These are phyloP conservation scores for Tirmania nivea DNA, from an alignment of 495 filamentous ascomycete species.

Conservation along the genomic window DNA sequence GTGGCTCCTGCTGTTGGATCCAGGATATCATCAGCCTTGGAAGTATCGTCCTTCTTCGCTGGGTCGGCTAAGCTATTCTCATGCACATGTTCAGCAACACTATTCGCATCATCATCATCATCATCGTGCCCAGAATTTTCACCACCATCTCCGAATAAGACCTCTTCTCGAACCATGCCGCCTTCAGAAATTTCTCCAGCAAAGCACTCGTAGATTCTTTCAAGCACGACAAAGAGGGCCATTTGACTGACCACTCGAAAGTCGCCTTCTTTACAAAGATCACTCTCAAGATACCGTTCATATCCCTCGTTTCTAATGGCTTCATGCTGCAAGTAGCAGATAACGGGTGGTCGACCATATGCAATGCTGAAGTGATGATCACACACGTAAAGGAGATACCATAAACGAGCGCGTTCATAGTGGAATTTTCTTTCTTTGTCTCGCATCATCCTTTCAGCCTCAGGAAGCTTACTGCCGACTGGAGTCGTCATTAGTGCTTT, in stretches of 20 bases:
- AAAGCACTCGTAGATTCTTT: conserved; percentile 34
- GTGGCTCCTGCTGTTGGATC: neutral
- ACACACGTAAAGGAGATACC: conserved; percentile 24
- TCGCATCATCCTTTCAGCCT: neutral
- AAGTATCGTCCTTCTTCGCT: neutral
- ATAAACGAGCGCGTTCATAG: neutral
- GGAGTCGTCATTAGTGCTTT: conserved; percentile 21
- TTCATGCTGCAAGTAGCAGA: conserved; percentile 26
- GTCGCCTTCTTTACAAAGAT: conserved; percentile 29
- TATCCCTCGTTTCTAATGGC: conserved; percentile 26
- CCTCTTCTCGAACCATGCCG: neutral
- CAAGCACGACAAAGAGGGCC: conserved; percentile 35
- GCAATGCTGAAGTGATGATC: conserved; percentile 27
- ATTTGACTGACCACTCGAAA: conserved; percentile 34
- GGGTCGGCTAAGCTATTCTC: neutral
- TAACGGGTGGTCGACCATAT: conserved; percentile 24
- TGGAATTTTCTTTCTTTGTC: neutral
- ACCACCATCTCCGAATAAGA: neutral
- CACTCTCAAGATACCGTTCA: conserved; percentile 29
- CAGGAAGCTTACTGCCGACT: neutral
- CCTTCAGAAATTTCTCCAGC: neutral
- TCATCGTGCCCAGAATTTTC: conserved; percentile 19
- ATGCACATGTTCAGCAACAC: conserved; percentile 19
- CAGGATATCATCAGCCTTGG: neutral
- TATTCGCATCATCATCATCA: conserved; percentile 30